Conservation (phyloP, 2,329 filamentous ascomycete genomes). For the Aspergillus fischeri region DNA sequence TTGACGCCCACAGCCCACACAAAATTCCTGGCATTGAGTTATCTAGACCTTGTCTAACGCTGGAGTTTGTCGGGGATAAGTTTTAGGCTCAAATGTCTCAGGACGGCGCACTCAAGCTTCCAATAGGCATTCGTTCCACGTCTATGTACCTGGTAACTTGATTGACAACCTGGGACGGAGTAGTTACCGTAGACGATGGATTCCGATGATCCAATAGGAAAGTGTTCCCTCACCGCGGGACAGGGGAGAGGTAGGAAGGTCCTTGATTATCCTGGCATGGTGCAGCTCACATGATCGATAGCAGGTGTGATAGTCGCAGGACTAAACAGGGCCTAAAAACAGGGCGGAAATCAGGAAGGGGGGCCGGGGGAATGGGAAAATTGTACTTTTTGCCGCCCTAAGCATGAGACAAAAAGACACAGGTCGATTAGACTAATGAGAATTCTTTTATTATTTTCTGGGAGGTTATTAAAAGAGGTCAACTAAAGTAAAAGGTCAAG, state of each 20-base stretch:
- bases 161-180: slow-evolving; percentile 5
- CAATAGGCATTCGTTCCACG: not conserved
- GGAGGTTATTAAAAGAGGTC: not conserved
- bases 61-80: not conserved
- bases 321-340: slow-evolving; percentile 3
- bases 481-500: not conserved
- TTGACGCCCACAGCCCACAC: too few relatives aligned
- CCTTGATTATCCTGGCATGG: slow-evolving; percentile 17
- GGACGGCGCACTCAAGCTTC: not conserved
- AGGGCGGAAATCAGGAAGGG: slow-evolving; percentile 1
- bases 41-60: not conserved
- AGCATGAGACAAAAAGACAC: not conserved
- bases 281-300: slow-evolving; percentile 16
- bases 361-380: not conserved
- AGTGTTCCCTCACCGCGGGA: slow-evolving; percentile 10
- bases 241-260: slow-evolving; percentile 4
- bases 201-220: slow-evolving; percentile 8
- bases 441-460: not conserved
- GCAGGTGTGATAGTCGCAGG: not conserved
- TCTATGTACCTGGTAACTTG: not conserved
- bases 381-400: not conserved
- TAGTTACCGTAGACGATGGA: not conserved
- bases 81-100: not conserved
- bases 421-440: not conserved
- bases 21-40: not conserved